A percentile compares a stretch with the other conserved stretches of the same genome.
phyloP scores from a whole-genome alignment of 805 yeast genomes.

The Jamesozyma spencerorum region DNA sequence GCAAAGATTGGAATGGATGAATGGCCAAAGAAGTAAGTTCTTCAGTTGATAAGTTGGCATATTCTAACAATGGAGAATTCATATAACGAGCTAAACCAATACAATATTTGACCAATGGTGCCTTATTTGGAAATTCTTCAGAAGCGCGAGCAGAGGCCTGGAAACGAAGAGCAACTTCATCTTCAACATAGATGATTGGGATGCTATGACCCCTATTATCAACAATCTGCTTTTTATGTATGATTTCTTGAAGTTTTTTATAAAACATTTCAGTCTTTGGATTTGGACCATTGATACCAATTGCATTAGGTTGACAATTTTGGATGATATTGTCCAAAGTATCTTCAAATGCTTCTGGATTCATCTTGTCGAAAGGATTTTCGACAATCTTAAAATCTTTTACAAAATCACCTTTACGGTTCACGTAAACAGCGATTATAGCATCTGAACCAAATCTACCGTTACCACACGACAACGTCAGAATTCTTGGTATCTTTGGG shows the following conservation, averaged over 20 bases:
- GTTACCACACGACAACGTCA: constrained; percentile 77
- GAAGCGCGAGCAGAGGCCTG: constrained; percentile 70
- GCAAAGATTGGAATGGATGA: constrained; percentile 62
- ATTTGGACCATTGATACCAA: constrained; percentile 82
- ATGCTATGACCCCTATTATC: constrained; percentile 48
- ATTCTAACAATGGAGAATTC: constrained; percentile 89
- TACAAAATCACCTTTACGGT: constrained; percentile 69
- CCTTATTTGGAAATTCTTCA: constrained; percentile 74
- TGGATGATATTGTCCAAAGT: constrained; percentile 52
- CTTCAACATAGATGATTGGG: constrained; percentile 74
- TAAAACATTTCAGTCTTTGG: constrained; percentile 57
- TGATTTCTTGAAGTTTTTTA: constrained; percentile 45
- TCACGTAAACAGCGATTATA: constrained; percentile 68
- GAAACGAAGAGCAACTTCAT: constrained; percentile 85
- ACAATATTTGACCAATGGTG: constrained; percentile 72
- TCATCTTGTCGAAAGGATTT: constrained; percentile 42
- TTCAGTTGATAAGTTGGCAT: constrained; percentile 61
- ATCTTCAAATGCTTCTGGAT: constrained; percentile 55
- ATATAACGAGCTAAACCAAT: constrained; percentile 84
- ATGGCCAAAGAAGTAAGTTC: constrained; percentile 61
- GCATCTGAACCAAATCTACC: constrained; percentile 79
- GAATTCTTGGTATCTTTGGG: constrained; percentile 78
- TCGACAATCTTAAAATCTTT: constrained; percentile 73
- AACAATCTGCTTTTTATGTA: constrained; percentile 48
- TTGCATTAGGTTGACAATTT: constrained; percentile 73